Evolutionary conservation across 1,139 yeast genomes (phyloP).

Genomic region (Geotrichum europaeum): DNA sequence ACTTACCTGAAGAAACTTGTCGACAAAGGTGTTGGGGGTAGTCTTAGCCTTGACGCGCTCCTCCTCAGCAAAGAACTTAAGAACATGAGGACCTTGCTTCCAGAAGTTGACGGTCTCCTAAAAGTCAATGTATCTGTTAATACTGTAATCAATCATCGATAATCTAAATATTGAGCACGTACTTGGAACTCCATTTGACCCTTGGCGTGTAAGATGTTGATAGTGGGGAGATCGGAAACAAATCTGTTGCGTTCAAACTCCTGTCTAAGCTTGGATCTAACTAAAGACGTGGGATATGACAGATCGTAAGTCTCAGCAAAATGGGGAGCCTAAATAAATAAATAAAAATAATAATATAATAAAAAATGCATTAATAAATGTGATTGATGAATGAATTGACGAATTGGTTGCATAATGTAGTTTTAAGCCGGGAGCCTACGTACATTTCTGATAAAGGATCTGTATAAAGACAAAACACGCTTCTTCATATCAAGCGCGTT

Average conservation of each 20-base stretch:
- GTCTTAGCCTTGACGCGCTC: constrained; percentile 34
- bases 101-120: constrained; percentile 75
- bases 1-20: constrained; percentile 50
- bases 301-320: constrained; percentile 62
- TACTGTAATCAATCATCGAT: background rate
- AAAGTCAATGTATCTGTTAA: background rate
- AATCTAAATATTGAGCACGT: background rate
- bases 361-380: background rate
- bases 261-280: constrained; percentile 80
- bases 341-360: background rate
- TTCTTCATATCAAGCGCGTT: constrained; percentile 55
- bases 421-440: constrained; percentile 9
- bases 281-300: constrained; percentile 75
- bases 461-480: constrained; percentile 66
- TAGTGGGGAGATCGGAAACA: constrained; percentile 58
- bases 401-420: background rate
- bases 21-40: constrained; percentile 43
- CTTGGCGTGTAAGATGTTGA: constrained; percentile 66
- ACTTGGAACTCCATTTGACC: constrained; percentile 79
- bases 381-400: background rate
- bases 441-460: constrained; percentile 58
- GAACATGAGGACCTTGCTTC: constrained; percentile 84
- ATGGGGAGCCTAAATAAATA: constrained; percentile 36
- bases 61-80: constrained; percentile 73
- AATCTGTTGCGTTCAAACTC: constrained; percentile 83